Base-by-base conservation (phyloP, 2,329 filamentous ascomycete genomes). In the Epichloe sibirici region DNA sequence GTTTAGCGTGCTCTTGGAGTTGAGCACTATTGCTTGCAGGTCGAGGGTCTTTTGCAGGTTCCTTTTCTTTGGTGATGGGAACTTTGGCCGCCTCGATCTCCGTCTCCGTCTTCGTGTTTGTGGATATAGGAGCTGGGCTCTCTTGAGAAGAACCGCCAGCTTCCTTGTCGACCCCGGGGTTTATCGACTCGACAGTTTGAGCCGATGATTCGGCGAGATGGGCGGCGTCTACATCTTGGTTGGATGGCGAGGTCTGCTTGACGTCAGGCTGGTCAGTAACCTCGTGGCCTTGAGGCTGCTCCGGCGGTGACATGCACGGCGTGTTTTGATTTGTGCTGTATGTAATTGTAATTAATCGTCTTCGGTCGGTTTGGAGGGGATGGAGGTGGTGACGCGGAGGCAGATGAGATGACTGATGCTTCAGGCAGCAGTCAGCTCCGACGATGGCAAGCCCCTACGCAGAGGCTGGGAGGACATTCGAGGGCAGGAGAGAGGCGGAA, bases 251-350 rank as follows among this genome's bases (percentile, higher is more conserved):
- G 42, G 46, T n/a, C 25, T 47, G 42, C 37, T 54, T 17, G 54
- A 34, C 49, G 52, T n/a, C 51, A 28, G 45, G 21, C 49, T 40
- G 44, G 49, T 51, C 38, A 34, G 55, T 58, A 50, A 55, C 48
- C 58, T 56, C 57, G 54, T 57, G 59, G 61, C 59, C 55, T 50
- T 60, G 54, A 53, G 62, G 59, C 43, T 58, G 57, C 57, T 66
- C 65, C 52, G 63, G 63, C 56, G 65, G 65, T 65, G 67, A 69
- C 67, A 69, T 69, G 59, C 66, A 68, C 57, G 53, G 54, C 52
- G 52, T 50, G 34, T 42, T 46, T n/a, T 38, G 21, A 44, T 15
- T n/a, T 8, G 37, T n/a, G 37, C 3, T 7, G 37, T 38, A 7
- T 13, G 40, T 43, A 12, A 21, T 45, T 40, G 46, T 15, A 35